Conservation (phyloP, 192 early-diverging fungal species). For the Coemansia sp. region DNA sequence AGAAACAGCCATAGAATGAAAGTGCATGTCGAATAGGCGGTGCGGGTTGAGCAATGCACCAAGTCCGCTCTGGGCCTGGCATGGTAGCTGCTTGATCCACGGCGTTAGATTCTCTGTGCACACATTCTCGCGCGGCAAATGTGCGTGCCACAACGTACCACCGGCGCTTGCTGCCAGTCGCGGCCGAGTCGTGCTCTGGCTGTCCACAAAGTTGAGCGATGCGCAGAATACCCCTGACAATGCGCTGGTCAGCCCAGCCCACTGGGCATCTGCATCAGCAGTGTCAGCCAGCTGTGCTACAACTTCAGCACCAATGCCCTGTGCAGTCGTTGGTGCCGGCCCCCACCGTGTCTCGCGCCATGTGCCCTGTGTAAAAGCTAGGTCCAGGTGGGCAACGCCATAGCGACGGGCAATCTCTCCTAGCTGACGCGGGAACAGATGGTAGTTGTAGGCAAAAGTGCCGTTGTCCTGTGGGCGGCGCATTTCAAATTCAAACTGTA, state of each 20-base stretch:
- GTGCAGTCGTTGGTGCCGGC: conserved; percentile 52
- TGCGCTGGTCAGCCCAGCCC: conserved; percentile 86
- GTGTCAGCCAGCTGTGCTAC: conserved; percentile 61
- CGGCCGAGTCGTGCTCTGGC: conserved; percentile 64
- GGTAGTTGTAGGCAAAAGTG: conserved; percentile 64
- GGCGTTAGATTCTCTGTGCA: conserved; percentile 99
- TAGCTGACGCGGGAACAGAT: conserved; percentile 77
- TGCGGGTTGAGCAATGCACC: conserved; percentile 86
- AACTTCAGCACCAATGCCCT: conserved; percentile 74
- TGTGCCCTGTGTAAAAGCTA: conserved; percentile 87
- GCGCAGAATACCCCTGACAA: conserved; percentile 94
- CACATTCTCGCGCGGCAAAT: conserved; percentile 86
- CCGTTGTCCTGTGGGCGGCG: conserved; percentile 19
- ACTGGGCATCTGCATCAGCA: conserved; percentile 59
- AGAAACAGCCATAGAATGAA: conserved; percentile 84
- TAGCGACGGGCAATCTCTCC: conserved; percentile 78
- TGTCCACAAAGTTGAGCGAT: conserved; percentile 91
- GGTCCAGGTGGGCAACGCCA: conserved; percentile 73
- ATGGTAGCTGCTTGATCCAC: conserved; percentile 94
- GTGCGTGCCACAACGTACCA: conserved; percentile 63
- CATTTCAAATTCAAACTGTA: conserved; percentile 75
- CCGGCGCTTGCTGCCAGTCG: conserved; percentile 19
- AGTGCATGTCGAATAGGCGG: conserved; percentile 85
- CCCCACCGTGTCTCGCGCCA: conserved; percentile 85
- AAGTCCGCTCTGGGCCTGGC: conserved; percentile 88